These are phyloP conservation scores for Prunus mira DNA, from an alignment of 306 rosid species.

Conservation along the genomic window DNA sequence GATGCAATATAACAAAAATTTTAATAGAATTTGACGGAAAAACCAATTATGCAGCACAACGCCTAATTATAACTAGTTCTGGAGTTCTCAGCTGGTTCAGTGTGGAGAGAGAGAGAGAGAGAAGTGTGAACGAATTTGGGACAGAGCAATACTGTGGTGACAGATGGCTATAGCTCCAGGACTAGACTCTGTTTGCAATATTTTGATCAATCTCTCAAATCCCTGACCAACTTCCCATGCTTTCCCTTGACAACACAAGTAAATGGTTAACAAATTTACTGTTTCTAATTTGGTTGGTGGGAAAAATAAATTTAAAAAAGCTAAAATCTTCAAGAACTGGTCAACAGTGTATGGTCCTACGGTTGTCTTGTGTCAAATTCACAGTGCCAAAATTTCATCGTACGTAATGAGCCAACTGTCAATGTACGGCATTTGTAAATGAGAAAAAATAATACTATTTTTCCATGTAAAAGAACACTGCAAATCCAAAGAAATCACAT, in stretches of 20 bases:
- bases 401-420: not conserved
- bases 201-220: constrained; percentile 1
- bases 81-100: too few relatives aligned
- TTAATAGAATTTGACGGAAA: too few relatives aligned
- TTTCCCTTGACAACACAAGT: not conserved
- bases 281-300: not conserved
- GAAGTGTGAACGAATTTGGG: constrained; percentile 31
- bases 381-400: not conserved
- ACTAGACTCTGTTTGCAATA: constrained; percentile 8
- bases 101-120: not conserved
- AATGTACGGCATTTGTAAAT: not conserved
- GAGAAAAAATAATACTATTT: too few relatives aligned
- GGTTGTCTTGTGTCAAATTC: not conserved
- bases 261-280: not conserved
- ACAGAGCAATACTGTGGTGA: constrained; percentile 27
- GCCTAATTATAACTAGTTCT: too few relatives aligned
- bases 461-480: not conserved
- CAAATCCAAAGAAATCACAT: not conserved
- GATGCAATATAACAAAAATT: too few relatives aligned
- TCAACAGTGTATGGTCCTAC: not conserved
- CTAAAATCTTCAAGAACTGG: not conserved
- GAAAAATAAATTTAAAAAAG: not conserved
- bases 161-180: constrained; percentile 35
- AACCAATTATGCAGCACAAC: too few relatives aligned
- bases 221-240: not conserved